Evolutionary conservation across 371 early-diverging fungal species (phyloP), one percentile per base, ranked within the genome.

Genomic region (Parasitella parasitica): DNA sequence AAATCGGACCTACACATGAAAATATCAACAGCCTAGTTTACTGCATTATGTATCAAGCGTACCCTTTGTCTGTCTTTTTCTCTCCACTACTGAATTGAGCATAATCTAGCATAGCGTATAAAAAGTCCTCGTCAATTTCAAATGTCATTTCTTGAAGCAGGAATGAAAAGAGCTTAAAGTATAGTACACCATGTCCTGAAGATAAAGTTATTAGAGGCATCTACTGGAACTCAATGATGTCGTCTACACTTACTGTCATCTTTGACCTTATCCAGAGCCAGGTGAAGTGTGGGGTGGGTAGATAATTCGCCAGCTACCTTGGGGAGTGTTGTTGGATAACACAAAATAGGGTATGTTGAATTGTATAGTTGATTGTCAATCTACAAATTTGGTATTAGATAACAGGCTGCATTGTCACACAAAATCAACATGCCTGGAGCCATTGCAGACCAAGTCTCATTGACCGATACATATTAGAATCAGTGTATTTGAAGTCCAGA

Each of bases 141-240:
- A 96, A 73, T 1, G 94, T 90, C 63, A 96, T 76, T 72, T 96
- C 96, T 69, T 96, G 96, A 16, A 93, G 66, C 3, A 95, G 70
- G 6, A 92, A 69, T 0, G 90, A 88, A 37, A 92, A 92, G 61
- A 87, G 83, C 61, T 93, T 87, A 70, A 90, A 90, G 72, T 91
- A 94, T 28, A 87, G 80, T 15, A 94, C 90, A 24, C 94, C 94
- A 52, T 91, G 89, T 64, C 85, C 80, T 80, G 65, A 1, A 11
- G 28, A 0, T 30, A 54, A 15, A 4, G 5, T 43, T 41, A 20
- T 11, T 0, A 2, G 7, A 46, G 16, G 13, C n/a, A 6, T 57
- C 11, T 13, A 24, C n/a, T n/a, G n/a, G n/a, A 20, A 4, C 11
- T 6, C 3, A 8, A 16, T 24, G 4, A 12, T 51, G 0, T 26